Conservation (phyloP, 148 eudicot genomes). For the Cornus suecica region DNA sequence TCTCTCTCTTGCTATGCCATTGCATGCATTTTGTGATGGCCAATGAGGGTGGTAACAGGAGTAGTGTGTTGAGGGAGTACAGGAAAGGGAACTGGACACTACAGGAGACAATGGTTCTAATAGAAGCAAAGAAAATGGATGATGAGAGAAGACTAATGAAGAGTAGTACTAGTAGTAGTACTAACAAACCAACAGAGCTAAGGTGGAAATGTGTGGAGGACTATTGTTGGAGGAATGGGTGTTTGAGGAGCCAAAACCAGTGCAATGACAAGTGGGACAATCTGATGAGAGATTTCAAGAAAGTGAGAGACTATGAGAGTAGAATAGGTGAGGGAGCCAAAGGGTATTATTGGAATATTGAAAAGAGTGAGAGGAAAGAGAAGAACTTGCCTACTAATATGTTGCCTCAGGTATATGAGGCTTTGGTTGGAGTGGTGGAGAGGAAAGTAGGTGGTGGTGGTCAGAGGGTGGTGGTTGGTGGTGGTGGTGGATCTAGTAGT, state of each 20-base stretch:
- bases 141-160: conserved; percentile 65
- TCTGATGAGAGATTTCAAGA: conserved; percentile 91
- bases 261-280: conserved; percentile 98
- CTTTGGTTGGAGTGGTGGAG: conserved; percentile 72
- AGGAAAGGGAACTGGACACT: conserved; percentile 92
- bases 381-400: conserved; percentile 73
- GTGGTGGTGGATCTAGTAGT: conserved; percentile 3
- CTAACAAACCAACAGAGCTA: conserved; percentile 52
- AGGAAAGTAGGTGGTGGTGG: conserved; percentile 13
- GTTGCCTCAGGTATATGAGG: conserved; percentile 69
- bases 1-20: not conserved
- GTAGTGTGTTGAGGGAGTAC: conserved; percentile 52
- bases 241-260: conserved; percentile 86
- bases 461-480: conserved; percentile 18
- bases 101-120: conserved; percentile 74
- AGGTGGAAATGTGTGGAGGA: conserved; percentile 97
- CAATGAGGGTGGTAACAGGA: conserved; percentile 19
- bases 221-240: conserved; percentile 77
- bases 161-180: too few relatives aligned
- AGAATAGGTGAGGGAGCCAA: conserved; percentile 7
- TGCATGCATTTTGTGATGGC: conserved; percentile 31
- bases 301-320: conserved; percentile 62
- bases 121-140: conserved; percentile 85
- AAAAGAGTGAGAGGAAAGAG: conserved; percentile 68
- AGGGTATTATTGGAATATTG: conserved; percentile 70